Conservation (phyloP, 257 asterid species). For the Petunia secreta region DNA sequence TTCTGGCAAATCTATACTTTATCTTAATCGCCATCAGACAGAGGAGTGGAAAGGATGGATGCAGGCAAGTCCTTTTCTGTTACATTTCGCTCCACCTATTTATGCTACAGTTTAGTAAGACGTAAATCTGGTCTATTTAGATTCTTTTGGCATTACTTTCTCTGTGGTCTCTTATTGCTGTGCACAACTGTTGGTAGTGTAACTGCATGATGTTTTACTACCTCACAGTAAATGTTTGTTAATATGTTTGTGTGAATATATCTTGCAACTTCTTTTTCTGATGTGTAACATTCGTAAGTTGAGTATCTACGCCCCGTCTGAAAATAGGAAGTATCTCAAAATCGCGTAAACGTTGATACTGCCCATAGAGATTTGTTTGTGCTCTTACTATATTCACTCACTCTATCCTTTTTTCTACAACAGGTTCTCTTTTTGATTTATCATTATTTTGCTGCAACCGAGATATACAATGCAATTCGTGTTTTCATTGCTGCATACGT, state of each 20-base stretch:
- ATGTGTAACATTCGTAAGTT: conserved; percentile 20
- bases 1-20: conserved; percentile 82
- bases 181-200: not conserved
- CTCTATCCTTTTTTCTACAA: conserved; percentile 15
- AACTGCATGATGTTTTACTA: conserved; percentile 17
- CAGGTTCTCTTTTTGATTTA: conserved; percentile 95
- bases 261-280: conserved; percentile 12
- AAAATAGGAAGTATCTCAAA: conserved; percentile 1
- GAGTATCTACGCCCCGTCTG: not conserved
- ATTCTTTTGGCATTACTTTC: conserved; percentile 9
- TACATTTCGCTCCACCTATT: not conserved
- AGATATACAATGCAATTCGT: conserved; percentile 95
- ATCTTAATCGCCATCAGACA: conserved; percentile 94
- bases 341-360: not conserved
- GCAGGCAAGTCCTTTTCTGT: conserved; percentile 71
- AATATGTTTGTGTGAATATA: not conserved
- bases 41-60: conserved; percentile 99
- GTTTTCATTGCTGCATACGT: conserved; percentile 97
- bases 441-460: conserved; percentile 97
- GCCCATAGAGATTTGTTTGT: not conserved
- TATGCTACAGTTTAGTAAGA: not conserved
- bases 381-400: conserved; percentile 7
- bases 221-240: conserved; percentile 11
- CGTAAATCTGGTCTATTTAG: not conserved
- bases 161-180: not conserved